Evolutionary conservation across 176 grass and related monocot genomes (phyloP).

Genomic region (Paspalum vaginatum): DNA sequence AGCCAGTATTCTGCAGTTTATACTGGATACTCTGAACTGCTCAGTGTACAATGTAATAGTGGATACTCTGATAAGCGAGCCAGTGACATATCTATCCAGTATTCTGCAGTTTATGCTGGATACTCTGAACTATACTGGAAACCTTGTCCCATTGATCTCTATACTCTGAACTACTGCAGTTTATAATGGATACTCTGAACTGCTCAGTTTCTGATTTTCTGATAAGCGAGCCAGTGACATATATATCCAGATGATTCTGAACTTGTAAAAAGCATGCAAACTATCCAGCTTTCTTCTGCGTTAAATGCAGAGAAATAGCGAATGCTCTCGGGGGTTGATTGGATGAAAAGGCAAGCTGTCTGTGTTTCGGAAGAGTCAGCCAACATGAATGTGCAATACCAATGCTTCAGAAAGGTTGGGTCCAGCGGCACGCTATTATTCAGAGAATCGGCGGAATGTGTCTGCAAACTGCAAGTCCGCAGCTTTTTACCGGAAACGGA

Average conservation of each 20-base stretch:
- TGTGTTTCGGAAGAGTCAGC: no score
- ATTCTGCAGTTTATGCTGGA: no score
- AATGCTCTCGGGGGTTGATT: background rate
- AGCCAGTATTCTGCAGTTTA: no score
- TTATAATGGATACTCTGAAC: no score
- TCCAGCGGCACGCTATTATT: background rate
- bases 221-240: background rate
- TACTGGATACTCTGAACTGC: no score
- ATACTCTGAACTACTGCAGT: background rate
- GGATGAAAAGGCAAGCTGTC: no score
- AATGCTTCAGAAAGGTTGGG: background rate
- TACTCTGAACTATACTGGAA: no score
- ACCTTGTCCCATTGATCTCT: background rate
- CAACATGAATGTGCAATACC: no score
- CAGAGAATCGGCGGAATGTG: background rate
- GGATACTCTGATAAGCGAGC: no score
- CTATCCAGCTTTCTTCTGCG: background rate
- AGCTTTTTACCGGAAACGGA: no score
- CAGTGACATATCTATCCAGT: no score
- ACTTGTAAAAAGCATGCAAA: conserved; percentile 5
- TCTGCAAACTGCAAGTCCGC: background rate
- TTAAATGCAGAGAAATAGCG: background rate
- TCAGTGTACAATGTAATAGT: no score
- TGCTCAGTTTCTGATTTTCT: background rate
- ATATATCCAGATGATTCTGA: conserved; percentile 13